Percentiles rank a stretch among this genome's conserved stretches.
Evolutionary conservation across 345 rosid genomes (phyloP).

Genomic region (Dimocarpus longan): DNA sequence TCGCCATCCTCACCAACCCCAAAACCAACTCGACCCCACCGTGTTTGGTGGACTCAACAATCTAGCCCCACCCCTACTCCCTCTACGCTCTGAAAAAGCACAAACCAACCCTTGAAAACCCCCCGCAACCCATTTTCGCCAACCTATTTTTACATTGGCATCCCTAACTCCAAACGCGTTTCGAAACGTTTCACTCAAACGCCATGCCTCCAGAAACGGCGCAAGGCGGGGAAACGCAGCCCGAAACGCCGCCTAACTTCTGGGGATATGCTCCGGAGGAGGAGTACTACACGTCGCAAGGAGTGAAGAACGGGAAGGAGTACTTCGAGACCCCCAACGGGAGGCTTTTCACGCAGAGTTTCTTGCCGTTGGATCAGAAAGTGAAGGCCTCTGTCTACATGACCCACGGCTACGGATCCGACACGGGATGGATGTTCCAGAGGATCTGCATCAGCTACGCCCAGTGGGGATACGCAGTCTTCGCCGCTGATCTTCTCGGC

Average conservation of each 20-base stretch:
- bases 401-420: constrained; percentile 95
- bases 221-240: constrained; percentile 26
- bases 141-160: too few relatives aligned
- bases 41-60: not conserved
- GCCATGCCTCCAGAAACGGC: too few relatives aligned
- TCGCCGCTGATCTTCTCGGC: constrained; percentile 93
- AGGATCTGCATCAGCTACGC: constrained; percentile 78
- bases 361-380: constrained; percentile 67
- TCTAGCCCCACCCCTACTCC: not conserved
- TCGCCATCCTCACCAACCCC: not conserved
- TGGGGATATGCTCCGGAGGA: constrained; percentile 93
- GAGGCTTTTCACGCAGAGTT: constrained; percentile 81
- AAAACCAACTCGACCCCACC: not conserved
- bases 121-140: not conserved
- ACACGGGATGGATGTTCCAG: constrained; percentile 92
- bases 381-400: constrained; percentile 79
- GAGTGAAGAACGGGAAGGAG: constrained; percentile 68
- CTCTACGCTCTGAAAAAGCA: not conserved
- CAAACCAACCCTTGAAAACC: not conserved
- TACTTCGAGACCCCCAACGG: constrained; percentile 89
- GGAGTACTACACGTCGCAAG: constrained; percentile 84
- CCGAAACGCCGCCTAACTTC: constrained; percentile 48
- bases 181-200: not conserved
- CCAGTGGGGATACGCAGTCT: constrained; percentile 96
- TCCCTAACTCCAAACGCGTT: not conserved